A percentile compares a stretch with the other conserved stretches of the same genome.
Evolutionary conservation across 2,329 filamentous ascomycete species (phyloP).

Genomic region (Stemphylium beticola): DNA sequence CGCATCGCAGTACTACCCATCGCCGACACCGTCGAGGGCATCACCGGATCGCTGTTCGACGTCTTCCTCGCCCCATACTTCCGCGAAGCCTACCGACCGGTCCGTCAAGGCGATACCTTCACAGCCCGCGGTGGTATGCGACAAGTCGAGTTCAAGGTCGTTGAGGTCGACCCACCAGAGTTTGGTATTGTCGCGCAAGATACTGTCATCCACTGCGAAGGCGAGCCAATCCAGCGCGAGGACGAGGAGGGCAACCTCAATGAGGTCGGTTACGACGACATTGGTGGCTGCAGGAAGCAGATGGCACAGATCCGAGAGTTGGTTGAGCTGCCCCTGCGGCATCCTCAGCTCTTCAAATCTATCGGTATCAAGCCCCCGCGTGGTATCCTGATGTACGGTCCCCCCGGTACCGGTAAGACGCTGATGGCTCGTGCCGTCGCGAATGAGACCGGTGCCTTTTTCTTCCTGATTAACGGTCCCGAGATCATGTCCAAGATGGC

Average conservation of each 20-base stretch:
- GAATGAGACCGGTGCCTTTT: constrained; percentile 98
- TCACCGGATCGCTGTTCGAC: constrained; percentile 97
- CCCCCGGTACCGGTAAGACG: constrained; percentile 98
- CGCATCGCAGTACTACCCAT: constrained; percentile 98
- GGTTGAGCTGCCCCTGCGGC: constrained; percentile 94
- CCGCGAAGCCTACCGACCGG: constrained; percentile 96
- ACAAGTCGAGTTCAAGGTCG: constrained; percentile 99
- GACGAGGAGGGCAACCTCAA: constrained; percentile 99
- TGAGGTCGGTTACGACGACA: constrained; percentile 98
- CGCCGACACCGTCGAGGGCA: constrained; percentile 95
- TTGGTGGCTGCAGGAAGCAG: constrained; percentile 98
- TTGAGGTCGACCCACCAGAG: constrained; percentile 97
- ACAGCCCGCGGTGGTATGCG: constrained; percentile 97
- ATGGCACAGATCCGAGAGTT: constrained; percentile 99
- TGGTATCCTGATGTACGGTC: constrained; percentile 91
- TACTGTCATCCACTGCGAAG: constrained; percentile 98
- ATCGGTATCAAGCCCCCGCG: constrained; percentile 99
- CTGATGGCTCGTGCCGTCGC: constrained; percentile 98
- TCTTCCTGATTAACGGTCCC: constrained; percentile 98
- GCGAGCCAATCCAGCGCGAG: constrained; percentile 94
- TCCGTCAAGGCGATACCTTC: constrained; percentile 97
- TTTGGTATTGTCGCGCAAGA: constrained; percentile 99
- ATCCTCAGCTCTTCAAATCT: constrained; percentile 99
- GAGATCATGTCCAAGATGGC: constrained; percentile 99
- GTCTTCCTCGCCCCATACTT: constrained; percentile 99